Percentiles rank a stretch among this genome's conserved stretches.
Evolutionary conservation across 345 rosid species (phyloP).

Genomic region (Lagerstroemia speciosa): DNA sequence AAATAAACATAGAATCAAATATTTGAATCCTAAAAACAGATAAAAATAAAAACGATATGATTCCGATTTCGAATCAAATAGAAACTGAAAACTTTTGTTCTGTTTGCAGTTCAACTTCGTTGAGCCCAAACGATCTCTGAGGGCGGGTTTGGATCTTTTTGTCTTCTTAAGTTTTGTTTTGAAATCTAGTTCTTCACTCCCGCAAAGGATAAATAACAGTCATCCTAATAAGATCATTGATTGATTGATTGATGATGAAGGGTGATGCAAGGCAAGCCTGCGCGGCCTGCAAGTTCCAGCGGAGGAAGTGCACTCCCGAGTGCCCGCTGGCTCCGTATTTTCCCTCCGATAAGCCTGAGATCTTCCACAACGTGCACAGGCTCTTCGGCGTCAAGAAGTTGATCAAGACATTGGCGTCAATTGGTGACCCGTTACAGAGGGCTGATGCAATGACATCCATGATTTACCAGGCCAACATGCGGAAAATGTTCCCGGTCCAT

Average conservation of each 20-base stretch:
- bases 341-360: constrained; percentile 59
- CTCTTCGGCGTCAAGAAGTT: constrained; percentile 79
- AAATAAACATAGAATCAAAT: too few species aligned
- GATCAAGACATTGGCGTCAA: constrained; percentile 36
- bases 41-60: too few species aligned
- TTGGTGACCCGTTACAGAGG: constrained; percentile 33
- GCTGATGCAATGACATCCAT: constrained; percentile 78
- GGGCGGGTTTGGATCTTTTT: too few species aligned
- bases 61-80: too few species aligned
- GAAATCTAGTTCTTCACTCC: too few species aligned
- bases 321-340: constrained; percentile 79
- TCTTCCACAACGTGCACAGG: constrained; percentile 71
- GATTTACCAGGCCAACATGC: constrained; percentile 54
- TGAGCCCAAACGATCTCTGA: too few species aligned
- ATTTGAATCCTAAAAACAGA: too few species aligned
- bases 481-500: constrained; percentile 67
- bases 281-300: constrained; percentile 85
- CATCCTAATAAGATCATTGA: not conserved
- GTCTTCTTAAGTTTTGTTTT: too few species aligned
- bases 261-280: constrained; percentile 89
- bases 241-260: constrained; percentile 64
- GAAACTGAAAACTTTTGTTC: too few species aligned
- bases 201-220: too few species aligned
- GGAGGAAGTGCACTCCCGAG: constrained; percentile 55
- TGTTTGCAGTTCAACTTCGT: too few species aligned